Evolutionary conservation across 2,329 filamentous ascomycete genomes (phyloP).

Genomic region (Calonectria pauciramosa): DNA sequence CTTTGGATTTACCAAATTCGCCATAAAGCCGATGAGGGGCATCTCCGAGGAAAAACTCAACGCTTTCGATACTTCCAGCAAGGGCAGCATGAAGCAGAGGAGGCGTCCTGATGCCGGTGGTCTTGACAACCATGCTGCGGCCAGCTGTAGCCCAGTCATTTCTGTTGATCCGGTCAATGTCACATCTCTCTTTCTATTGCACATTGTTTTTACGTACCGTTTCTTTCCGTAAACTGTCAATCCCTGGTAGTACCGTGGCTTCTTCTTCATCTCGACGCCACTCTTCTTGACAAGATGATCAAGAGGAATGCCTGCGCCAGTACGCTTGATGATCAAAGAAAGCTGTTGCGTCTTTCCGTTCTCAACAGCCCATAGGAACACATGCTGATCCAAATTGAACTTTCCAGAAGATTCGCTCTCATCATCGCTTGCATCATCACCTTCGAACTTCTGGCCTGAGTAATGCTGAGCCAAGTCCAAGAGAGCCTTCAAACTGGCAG

Average conservation of each 20-base stretch:
- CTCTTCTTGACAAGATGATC: slow-evolving; percentile 75
- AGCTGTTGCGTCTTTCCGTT: slow-evolving; percentile 69
- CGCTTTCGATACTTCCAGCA: slow-evolving; percentile 71
- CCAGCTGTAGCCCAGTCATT: slow-evolving; percentile 80
- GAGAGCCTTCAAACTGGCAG: slow-evolving; percentile 66
- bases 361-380: slow-evolving; percentile 61
- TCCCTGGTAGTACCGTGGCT: slow-evolving; percentile 82
- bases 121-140: slow-evolving; percentile 57
- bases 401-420: slow-evolving; percentile 48
- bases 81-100: slow-evolving; percentile 73
- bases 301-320: slow-evolving; percentile 78
- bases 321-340: slow-evolving; percentile 73
- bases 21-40: slow-evolving; percentile 76
- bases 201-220: slow-evolving; percentile 50
- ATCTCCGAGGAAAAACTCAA: slow-evolving; percentile 84
- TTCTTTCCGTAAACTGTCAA: slow-evolving; percentile 83
- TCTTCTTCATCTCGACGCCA: slow-evolving; percentile 73
- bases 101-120: slow-evolving; percentile 61
- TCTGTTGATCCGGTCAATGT: slow-evolving; percentile 45
- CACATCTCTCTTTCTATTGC: not conserved
- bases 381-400: slow-evolving; percentile 55
- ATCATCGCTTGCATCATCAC: slow-evolving; percentile 50
- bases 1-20: slow-evolving; percentile 73
- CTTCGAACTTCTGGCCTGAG: slow-evolving; percentile 51
- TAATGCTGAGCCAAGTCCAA: slow-evolving; percentile 67